Conservation (phyloP, 176 grass and related monocot genomes). For the Tuctoria greenei region DNA sequence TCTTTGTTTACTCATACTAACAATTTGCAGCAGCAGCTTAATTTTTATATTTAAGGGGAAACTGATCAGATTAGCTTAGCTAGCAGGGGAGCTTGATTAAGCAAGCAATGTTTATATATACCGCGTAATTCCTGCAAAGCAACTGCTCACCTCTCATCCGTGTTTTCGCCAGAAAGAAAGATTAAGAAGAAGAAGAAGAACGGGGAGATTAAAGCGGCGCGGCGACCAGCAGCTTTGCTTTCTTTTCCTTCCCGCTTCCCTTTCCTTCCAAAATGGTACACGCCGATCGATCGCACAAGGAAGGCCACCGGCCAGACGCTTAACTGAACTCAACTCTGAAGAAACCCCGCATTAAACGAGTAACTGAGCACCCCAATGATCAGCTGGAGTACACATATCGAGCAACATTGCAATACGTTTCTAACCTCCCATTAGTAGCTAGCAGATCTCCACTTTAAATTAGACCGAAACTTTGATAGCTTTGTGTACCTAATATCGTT, state of each 20-base stretch:
- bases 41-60: no score
- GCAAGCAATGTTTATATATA: no score
- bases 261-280: neutral
- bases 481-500: conserved; percentile 37
- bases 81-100: no score
- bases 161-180: no score
- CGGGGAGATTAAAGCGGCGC: no score
- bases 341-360: neutral
- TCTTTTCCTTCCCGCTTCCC: no score
- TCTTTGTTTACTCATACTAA: neutral
- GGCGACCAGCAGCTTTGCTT: no score
- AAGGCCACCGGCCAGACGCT: neutral
- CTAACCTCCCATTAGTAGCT: no score
- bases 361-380: neutral
- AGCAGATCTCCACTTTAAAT: conserved; percentile 8
- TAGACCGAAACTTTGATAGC: neutral
- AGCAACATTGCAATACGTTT: neutral
- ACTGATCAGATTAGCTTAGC: no score
- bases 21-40: neutral
- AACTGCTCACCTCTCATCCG: conserved; percentile 6
- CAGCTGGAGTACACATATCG: neutral
- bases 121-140: conserved; percentile 21
- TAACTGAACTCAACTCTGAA: neutral
- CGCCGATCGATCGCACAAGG: neutral
- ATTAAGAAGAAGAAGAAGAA: no score